phyloP scores from a whole-genome alignment of 306 rosid species.

The Fagus sylvatica region DNA sequence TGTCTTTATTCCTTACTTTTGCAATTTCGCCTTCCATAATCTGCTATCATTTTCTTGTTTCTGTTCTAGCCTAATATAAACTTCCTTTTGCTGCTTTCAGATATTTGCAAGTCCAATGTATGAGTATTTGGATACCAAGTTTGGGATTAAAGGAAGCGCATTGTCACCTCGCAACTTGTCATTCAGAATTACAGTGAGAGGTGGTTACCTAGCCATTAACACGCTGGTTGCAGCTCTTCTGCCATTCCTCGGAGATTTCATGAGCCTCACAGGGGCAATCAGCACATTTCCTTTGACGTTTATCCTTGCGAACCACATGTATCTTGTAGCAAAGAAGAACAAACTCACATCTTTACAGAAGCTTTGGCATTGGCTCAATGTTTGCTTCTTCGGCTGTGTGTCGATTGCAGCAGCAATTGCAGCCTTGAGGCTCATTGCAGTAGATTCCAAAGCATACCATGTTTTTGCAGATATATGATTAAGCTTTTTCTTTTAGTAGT shows the following conservation, averaged over 20 bases:
- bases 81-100: slow-evolving; percentile 38
- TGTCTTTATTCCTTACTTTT: slow-evolving; percentile 22
- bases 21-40: neutral
- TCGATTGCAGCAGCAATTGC: slow-evolving; percentile 78
- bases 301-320: slow-evolving; percentile 94
- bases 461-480: slow-evolving; percentile 75
- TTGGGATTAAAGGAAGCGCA: slow-evolving; percentile 75
- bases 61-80: slow-evolving; percentile 7
- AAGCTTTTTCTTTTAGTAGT: slow-evolving; percentile 15
- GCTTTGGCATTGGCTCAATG: slow-evolving; percentile 94
- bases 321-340: slow-evolving; percentile 70
- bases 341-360: slow-evolving; percentile 55
- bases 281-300: slow-evolving; percentile 95
- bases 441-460: slow-evolving; percentile 75
- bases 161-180: slow-evolving; percentile 55
- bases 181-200: slow-evolving; percentile 70
- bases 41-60: neutral
- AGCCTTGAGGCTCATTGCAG: slow-evolving; percentile 74
- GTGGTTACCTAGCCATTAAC: slow-evolving; percentile 74
- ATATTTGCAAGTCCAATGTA: slow-evolving; percentile 99
- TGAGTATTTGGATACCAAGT: slow-evolving; percentile 74
- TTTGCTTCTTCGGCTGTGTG: slow-evolving; percentile 70
- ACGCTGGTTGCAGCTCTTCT: slow-evolving; percentile 76
- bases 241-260: slow-evolving; percentile 97
- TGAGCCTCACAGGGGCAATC: slow-evolving; percentile 97